Evolutionary conservation across 352 stramenopile species (phyloP), one percentile per base, ranked within the genome.

Genomic region (Aphanomyces cochlioides): DNA sequence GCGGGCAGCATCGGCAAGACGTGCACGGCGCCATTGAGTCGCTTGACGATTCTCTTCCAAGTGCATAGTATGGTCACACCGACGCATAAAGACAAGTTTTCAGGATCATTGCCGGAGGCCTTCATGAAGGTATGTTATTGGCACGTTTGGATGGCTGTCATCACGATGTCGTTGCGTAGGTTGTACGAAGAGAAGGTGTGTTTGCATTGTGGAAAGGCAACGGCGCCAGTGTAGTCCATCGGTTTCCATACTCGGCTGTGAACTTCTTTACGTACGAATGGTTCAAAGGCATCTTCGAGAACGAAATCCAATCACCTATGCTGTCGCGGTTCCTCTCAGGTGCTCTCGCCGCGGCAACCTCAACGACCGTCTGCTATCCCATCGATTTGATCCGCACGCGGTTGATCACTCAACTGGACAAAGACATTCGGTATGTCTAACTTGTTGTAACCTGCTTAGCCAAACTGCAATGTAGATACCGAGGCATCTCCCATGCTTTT

Each of bases 201-300:
- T 69, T 91, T 13, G 88, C 90, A 63, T 83, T 99, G 10, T 99
- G 96, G 96, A 98, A 97, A 70, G 96, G 96, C 57, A 99, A 99
- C 72, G 95, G 94, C 37, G 96, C 95, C 28, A 98, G 90, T 40
- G 92, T 98, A 10, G 74, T 99, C 37, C 96, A 99, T 77, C 86
- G 96, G 17, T 98, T 99, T 78, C 96, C 96, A 56, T 99, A 98
- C 77, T 98, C 90, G 48, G 96, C 93, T 0, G 97, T 98, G 69
- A 98, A 99, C 68, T 99, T 99, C 77, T 98, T 94, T 74, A 94
- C 93, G 47, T 99, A 98, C 71, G 96, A 99, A 78, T 84, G 92
- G 83, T 71, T 95, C 82, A 93, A 88, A 85, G 80, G 81, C 76
- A 72, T 66, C 7, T 90, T 96, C 69, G 81, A 87, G n/a, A 76